These are phyloP conservation scores for Acacia confusa DNA, from an alignment of 306 rosid genomes.

Conservation along the genomic window DNA sequence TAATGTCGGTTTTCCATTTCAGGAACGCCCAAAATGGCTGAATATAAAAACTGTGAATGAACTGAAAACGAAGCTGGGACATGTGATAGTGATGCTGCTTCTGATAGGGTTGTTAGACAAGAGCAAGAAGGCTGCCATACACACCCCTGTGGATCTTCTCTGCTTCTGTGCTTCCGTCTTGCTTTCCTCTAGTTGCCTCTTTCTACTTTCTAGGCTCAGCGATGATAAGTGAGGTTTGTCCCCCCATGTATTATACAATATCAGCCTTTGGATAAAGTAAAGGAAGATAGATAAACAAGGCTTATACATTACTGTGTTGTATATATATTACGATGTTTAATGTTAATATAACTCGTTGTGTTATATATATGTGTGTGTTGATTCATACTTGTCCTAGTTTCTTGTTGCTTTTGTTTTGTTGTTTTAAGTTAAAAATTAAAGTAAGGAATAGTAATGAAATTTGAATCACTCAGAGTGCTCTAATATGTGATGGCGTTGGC, in stretches of 20 bases:
- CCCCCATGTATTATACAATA: background rate
- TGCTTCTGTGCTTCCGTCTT: conserved; percentile 78
- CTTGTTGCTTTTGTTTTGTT: background rate
- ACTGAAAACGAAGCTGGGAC: conserved; percentile 91
- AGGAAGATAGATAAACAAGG: background rate
- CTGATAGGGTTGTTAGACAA: conserved; percentile 82
- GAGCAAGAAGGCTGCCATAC: conserved; percentile 73
- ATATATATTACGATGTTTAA: conserved; percentile 26
- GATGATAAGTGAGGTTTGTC: conserved; percentile 32
- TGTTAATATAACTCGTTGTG: background rate
- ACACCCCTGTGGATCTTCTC: conserved; percentile 78
- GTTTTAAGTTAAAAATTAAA: background rate
- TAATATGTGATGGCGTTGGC: background rate
- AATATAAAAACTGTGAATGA: conserved; percentile 68
- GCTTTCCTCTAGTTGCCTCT: conserved; percentile 80
- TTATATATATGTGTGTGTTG: background rate
- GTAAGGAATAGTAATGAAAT: background rate
- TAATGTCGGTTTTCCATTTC: conserved; percentile 23
- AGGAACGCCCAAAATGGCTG: conserved; percentile 95
- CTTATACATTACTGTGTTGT: background rate
- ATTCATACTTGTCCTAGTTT: background rate
- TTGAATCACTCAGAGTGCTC: background rate
- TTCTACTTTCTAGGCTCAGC: conserved; percentile 72
- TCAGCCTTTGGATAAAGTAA: conserved; percentile 15
- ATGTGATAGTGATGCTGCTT: conserved; percentile 96